phyloP scores from a whole-genome alignment of 257 asterid species.

The Solanum chiquidenum region DNA sequence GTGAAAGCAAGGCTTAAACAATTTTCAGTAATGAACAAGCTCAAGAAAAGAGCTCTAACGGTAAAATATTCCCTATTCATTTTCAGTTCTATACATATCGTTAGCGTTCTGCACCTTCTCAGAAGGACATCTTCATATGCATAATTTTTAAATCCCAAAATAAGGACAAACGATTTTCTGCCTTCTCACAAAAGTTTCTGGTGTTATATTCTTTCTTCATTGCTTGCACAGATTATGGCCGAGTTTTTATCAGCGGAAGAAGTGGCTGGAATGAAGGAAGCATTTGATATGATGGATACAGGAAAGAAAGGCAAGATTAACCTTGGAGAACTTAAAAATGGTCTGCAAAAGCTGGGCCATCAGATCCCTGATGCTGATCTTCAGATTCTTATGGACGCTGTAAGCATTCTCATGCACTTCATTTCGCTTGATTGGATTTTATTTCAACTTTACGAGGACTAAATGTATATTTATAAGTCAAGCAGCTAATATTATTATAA shows the following conservation, averaged over 20 bases:
- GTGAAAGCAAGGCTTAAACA: constrained; percentile 74
- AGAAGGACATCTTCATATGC: not conserved
- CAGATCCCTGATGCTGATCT: constrained; percentile 60
- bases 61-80: constrained; percentile 10
- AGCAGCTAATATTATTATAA: not conserved
- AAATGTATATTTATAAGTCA: not conserved
- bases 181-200: not conserved
- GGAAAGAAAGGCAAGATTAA: constrained; percentile 39
- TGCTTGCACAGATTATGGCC: constrained; percentile 45
- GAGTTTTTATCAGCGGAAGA: constrained; percentile 68
- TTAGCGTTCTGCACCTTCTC: not conserved
- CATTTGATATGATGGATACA: constrained; percentile 57
- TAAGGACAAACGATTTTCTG: not conserved
- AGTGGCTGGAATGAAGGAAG: constrained; percentile 62
- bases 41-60: constrained; percentile 61
- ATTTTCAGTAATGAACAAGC: constrained; percentile 66
- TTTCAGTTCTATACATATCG: not conserved
- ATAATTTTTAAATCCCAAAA: not conserved
- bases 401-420: constrained; percentile 17
- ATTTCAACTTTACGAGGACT: not conserved
- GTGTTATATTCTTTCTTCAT: not conserved
- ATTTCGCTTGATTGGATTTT: not conserved
- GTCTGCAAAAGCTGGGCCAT: constrained; percentile 52
- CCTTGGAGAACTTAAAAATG: constrained; percentile 41
- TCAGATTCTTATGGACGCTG: constrained; percentile 68